These are phyloP conservation scores for Paramecium biaurelia DNA, from an alignment of 73 alveolate species.

Conservation along the genomic window DNA sequence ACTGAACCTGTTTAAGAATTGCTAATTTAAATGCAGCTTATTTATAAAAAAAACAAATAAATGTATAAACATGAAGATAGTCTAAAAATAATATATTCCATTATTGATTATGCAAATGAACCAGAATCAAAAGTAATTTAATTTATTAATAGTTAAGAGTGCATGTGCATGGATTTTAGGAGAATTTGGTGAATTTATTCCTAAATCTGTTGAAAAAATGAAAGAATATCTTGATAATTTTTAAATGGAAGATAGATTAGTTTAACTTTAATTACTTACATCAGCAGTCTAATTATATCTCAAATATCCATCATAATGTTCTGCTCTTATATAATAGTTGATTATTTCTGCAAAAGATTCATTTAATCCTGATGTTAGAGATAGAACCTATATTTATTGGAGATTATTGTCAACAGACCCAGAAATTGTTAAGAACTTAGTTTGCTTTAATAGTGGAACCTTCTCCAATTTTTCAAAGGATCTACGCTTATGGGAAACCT, in stretches of 20 bases:
- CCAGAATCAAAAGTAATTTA: constrained; percentile 30
- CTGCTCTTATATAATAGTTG: constrained; percentile 63
- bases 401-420: constrained; percentile 79
- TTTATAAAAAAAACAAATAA: constrained; percentile 36
- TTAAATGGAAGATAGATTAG: constrained; percentile 69
- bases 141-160: not conserved
- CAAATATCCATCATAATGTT: constrained; percentile 61
- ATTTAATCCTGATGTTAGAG: constrained; percentile 80
- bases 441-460: constrained; percentile 62
- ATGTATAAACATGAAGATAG: constrained; percentile 45
- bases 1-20: constrained; percentile 54
- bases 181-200: constrained; percentile 57
- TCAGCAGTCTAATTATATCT: constrained; percentile 41
- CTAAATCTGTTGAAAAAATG: constrained; percentile 70
- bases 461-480: not conserved
- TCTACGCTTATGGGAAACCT: constrained; percentile 4
- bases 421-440: constrained; percentile 76
- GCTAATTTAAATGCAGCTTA: not conserved
- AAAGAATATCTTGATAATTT: constrained; percentile 61
- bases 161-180: constrained; percentile 62
- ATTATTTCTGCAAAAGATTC: constrained; percentile 69
- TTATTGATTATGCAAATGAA: constrained; percentile 51
- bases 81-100: constrained; percentile 12
- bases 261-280: constrained; percentile 65
- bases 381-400: constrained; percentile 84